Evolutionary conservation across 495 filamentous ascomycete species (phyloP).

Genomic region (Thozetella sp.): DNA sequence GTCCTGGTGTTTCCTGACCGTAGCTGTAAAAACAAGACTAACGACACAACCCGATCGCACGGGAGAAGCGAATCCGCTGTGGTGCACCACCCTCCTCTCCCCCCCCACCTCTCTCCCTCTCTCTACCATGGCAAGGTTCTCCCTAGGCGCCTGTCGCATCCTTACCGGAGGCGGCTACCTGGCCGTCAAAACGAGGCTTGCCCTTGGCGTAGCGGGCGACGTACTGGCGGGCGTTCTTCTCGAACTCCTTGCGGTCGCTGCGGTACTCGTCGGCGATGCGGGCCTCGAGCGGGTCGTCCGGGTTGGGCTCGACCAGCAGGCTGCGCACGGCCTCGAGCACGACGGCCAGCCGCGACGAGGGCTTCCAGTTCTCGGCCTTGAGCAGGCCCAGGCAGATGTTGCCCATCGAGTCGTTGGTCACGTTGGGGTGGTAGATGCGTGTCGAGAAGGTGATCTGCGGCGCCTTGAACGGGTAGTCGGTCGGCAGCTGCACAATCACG

Average conservation of each 20-base stretch:
- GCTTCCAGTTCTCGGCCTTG: conserved; percentile 93
- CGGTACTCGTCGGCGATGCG: conserved; percentile 86
- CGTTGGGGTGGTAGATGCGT: conserved; percentile 98
- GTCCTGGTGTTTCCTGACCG: not conserved
- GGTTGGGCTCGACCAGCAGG: conserved; percentile 83
- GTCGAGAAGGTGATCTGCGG: conserved; percentile 86
- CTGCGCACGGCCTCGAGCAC: conserved; percentile 81
- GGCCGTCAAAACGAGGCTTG: conserved; percentile 19
- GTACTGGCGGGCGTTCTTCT: conserved; percentile 84
- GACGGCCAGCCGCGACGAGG: conserved; percentile 71
- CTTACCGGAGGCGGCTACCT: not conserved
- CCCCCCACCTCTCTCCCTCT: no score
- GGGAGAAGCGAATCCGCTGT: no score
- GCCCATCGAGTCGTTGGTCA: conserved; percentile 89
- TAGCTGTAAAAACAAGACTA: no score
- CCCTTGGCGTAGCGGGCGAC: conserved; percentile 74
- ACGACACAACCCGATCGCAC: no score
- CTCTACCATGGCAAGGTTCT: not conserved
- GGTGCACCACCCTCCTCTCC: no score
- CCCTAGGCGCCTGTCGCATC: not conserved
- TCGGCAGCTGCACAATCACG: conserved; percentile 74
- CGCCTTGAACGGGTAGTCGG: conserved; percentile 94
- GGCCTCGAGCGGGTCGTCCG: conserved; percentile 91
- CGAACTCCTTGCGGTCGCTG: conserved; percentile 70
- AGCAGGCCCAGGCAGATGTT: conserved; percentile 91